Conservation (phyloP, 352 stramenopile species). For the Phytophthora meadii region DNA sequence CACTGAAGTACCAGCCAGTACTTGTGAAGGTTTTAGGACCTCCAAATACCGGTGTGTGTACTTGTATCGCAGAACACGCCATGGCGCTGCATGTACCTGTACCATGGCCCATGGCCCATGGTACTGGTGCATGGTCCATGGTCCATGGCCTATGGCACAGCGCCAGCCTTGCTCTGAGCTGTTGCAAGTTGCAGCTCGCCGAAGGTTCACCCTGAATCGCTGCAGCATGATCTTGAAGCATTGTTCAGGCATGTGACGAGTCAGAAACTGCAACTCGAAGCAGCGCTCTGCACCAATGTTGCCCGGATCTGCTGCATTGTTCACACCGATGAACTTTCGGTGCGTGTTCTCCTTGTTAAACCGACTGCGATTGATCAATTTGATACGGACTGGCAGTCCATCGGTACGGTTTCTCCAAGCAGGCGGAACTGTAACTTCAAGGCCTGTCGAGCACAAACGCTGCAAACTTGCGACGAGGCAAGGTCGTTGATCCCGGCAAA, state of each 20-base stretch:
- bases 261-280: background rate
- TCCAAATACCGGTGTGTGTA: no score
- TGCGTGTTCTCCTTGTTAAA: no score
- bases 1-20: no score
- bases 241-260: no score
- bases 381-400: background rate
- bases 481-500: slow-evolving; percentile 5
- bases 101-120: no score
- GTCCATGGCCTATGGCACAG: no score
- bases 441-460: slow-evolving; percentile 15
- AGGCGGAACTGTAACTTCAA: slow-evolving; percentile 21
- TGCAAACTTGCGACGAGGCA: slow-evolving; percentile 25
- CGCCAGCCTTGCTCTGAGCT: slow-evolving; percentile 1
- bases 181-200: background rate
- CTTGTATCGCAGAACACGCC: no score
- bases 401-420: slow-evolving; percentile 17
- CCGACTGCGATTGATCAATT: no score
- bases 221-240: background rate
- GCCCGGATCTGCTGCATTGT: slow-evolving; percentile 29
- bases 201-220: slow-evolving; percentile 16
- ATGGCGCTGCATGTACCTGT: background rate
- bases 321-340: background rate
- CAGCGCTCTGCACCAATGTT: background rate
- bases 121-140: no score
- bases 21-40: no score